phyloP scores from a whole-genome alignment of 2,329 filamentous ascomycete species.

The Fusarium sp. region DNA sequence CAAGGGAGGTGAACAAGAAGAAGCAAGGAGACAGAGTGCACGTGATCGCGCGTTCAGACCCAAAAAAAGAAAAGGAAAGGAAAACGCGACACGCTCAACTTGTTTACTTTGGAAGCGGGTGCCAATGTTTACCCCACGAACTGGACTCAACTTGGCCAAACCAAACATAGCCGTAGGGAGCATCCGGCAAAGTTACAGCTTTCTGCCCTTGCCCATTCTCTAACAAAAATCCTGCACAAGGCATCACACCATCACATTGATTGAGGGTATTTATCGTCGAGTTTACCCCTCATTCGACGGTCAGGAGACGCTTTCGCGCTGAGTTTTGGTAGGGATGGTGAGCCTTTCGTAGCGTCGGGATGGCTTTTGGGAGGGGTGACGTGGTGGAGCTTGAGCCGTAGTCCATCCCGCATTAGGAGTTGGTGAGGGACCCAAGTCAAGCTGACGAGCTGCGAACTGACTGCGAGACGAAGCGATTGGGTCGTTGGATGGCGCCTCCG shows the following conservation, averaged over 20 bases:
- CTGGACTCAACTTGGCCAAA: background rate
- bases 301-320: constrained; percentile 44
- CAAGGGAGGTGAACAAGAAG: constrained; percentile 9
- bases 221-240: constrained; percentile 49
- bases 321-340: constrained; percentile 29
- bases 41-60: constrained; percentile 43
- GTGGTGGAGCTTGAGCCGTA: constrained; percentile 45
- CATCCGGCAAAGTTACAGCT: constrained; percentile 13
- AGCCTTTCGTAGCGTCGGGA: constrained; percentile 26
- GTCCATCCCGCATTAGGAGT: constrained; percentile 47
- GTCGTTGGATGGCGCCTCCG: constrained; percentile 35
- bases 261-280: constrained; percentile 27
- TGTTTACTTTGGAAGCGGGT: constrained; percentile 48
- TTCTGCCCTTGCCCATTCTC: constrained; percentile 42
- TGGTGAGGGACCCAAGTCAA: constrained; percentile 33
- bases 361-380: constrained; percentile 41
- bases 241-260: constrained; percentile 46
- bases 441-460: constrained; percentile 45
- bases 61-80: constrained; percentile 5
- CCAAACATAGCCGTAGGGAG: constrained; percentile 17
- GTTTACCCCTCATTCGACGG: constrained; percentile 48
- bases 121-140: constrained; percentile 45
- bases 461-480: constrained; percentile 44
- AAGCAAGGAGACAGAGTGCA: constrained; percentile 13
- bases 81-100: constrained; percentile 45